A percentile compares a stretch with the other conserved stretches of the same genome.
phyloP scores from a whole-genome alignment of 2,329 filamentous ascomycete species.

The Phialemoniopsis sp. region DNA sequence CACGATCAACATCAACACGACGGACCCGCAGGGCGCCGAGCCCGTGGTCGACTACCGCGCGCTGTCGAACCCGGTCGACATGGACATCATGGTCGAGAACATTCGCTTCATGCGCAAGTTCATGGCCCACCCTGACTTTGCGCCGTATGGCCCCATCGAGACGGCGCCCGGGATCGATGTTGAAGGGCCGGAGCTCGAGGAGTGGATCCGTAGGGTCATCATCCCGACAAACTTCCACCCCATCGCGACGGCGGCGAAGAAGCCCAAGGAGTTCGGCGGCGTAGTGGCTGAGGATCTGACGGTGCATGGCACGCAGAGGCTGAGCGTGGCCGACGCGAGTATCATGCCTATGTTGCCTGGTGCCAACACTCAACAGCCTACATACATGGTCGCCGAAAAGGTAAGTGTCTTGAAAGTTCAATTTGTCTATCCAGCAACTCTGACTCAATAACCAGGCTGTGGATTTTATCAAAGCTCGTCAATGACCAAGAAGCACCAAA shows the following conservation, averaged over 20 bases:
- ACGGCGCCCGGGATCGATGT: slow-evolving; percentile 10
- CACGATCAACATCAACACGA: slow-evolving; percentile 26
- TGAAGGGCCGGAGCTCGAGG: slow-evolving; percentile 7
- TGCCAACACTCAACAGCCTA: not conserved
- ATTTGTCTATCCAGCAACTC: no score
- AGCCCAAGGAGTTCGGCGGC: slow-evolving; percentile 19
- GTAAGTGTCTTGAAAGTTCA: no score
- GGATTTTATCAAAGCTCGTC: no score
- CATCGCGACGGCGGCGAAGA: slow-evolving; percentile 19
- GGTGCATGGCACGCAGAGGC: slow-evolving; percentile 15
- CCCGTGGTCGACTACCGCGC: slow-evolving; percentile 32
- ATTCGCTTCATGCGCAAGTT: slow-evolving; percentile 26
- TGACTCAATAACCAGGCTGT: no score
- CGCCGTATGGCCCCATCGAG: slow-evolving; percentile 20
- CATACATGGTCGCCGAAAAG: not conserved
- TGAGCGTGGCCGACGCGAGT: not conserved
- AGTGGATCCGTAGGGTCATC: slow-evolving; percentile 13
- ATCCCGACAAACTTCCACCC: slow-evolving; percentile 20
- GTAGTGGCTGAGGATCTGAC: slow-evolving; percentile 18
- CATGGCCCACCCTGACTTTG: slow-evolving; percentile 21
- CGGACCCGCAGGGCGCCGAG: slow-evolving; percentile 22
- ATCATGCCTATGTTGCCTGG: not conserved
- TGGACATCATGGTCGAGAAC: slow-evolving; percentile 24
- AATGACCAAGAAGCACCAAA: no score
- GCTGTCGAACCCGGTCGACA: slow-evolving; percentile 30